phyloP scores from a whole-genome alignment of 192 early-diverging fungal genomes.

The Coemansia pectinata region DNA sequence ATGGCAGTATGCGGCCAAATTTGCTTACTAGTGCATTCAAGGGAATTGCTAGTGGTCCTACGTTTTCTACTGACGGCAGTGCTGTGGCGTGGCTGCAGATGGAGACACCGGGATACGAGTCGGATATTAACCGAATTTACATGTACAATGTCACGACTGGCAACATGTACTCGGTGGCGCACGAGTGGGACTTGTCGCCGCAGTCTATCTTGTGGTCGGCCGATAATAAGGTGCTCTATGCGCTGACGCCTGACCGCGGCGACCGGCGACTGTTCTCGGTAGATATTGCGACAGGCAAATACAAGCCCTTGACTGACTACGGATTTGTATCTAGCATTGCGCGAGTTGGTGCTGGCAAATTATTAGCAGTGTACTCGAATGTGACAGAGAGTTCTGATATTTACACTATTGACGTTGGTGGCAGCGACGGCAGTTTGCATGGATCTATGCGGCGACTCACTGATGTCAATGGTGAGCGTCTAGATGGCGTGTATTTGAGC shows the following conservation, averaged over 20 bases:
- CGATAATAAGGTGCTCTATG: slow-evolving; percentile 26
- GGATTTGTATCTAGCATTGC: slow-evolving; percentile 20
- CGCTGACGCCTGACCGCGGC: slow-evolving; percentile 64
- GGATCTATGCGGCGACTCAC: slow-evolving; percentile 37
- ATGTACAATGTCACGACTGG: slow-evolving; percentile 55
- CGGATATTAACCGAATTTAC: slow-evolving; percentile 63
- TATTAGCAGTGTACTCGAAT: slow-evolving; percentile 53
- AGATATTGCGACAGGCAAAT: slow-evolving; percentile 25
- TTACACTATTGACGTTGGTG: slow-evolving; percentile 28
- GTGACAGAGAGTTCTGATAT: slow-evolving; percentile 43
- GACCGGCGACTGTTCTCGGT: slow-evolving; percentile 50
- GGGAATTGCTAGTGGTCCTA: slow-evolving; percentile 60
- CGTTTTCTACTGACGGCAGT: slow-evolving; percentile 62
- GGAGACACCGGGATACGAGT: slow-evolving; percentile 68
- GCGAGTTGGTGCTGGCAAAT: slow-evolving; percentile 19
- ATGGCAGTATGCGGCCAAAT: slow-evolving; percentile 36
- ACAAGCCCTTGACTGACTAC: slow-evolving; percentile 33
- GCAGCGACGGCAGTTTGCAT: neutral
- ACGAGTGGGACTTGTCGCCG: slow-evolving; percentile 63
- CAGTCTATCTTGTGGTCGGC: slow-evolving; percentile 33
- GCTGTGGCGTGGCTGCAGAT: slow-evolving; percentile 72
- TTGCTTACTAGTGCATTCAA: slow-evolving; percentile 38
- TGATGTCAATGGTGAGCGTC: slow-evolving; percentile 34
- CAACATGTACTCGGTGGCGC: slow-evolving; percentile 43
- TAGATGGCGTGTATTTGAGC: slow-evolving; percentile 47